These are phyloP conservation scores for Diutina ranongensis DNA, from an alignment of 1,139 yeast genomes.

Conservation along the genomic window DNA sequence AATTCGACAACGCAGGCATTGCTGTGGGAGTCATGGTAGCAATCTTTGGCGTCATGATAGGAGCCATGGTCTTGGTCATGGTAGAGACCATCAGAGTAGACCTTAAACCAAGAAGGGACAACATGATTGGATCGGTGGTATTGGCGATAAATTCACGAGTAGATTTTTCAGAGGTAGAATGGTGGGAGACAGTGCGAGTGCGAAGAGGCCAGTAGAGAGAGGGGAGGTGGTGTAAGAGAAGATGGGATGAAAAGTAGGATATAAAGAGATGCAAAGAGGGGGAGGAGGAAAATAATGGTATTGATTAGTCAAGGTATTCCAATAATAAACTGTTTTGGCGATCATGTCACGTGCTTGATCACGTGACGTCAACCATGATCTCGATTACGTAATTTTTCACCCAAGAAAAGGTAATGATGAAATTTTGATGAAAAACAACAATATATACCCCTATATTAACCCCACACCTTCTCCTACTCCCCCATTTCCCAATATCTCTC, in stretches of 20 bases:
- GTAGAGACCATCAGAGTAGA: not conserved
- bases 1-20: not conserved
- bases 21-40: not conserved
- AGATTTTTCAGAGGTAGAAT: not conserved
- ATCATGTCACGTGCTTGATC: too few species aligned
- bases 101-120: conserved; percentile 2
- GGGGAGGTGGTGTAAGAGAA: not conserved
- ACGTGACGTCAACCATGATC: too few species aligned
- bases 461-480: too few species aligned
- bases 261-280: not conserved
- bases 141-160: not conserved
- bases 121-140: not conserved
- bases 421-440: too few species aligned
- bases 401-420: too few species aligned
- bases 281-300: not conserved
- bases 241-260: not conserved
- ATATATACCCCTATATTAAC: too few species aligned
- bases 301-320: too few species aligned
- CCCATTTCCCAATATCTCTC: too few species aligned
- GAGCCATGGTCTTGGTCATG: not conserved
- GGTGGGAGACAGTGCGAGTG: not conserved
- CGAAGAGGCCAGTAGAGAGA: not conserved
- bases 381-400: too few species aligned
- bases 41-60: not conserved
- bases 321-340: too few species aligned